A percentile compares a stretch with the other conserved stretches of the same genome.
phyloP scores from a whole-genome alignment of 202 grass and related monocot species.

The Carex arenaria region DNA sequence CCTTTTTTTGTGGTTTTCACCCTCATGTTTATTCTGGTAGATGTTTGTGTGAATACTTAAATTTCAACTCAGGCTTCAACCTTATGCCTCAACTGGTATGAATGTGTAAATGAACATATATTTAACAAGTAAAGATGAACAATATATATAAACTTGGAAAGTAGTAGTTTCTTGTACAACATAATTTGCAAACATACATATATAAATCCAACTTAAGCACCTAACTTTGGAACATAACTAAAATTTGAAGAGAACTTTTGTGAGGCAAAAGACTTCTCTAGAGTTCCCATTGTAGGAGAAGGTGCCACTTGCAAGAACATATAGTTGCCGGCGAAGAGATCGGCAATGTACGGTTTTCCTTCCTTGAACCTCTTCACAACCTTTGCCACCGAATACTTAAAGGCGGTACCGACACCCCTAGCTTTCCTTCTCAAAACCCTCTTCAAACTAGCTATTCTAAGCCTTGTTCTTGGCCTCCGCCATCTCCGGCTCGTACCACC shows the following conservation, averaged over 20 bases:
- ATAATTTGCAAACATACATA: background rate
- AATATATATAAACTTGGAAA: background rate
- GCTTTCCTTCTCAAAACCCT: constrained; percentile 47
- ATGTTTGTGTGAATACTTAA: background rate
- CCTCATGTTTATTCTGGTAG: background rate
- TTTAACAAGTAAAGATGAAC: background rate
- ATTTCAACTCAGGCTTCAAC: background rate
- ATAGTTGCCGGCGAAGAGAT: constrained; percentile 91
- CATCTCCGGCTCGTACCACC: background rate
- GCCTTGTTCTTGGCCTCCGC: constrained; percentile 22
- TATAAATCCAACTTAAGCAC: constrained; percentile 19
- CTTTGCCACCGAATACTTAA: constrained; percentile 43
- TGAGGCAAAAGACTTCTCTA: constrained; percentile 26
- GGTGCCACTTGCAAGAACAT: constrained; percentile 91
- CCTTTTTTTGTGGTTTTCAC: background rate
- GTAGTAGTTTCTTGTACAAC: background rate
- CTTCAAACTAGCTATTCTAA: constrained; percentile 57
- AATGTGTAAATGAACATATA: background rate
- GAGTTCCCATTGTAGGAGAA: constrained; percentile 28
- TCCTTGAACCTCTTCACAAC: constrained; percentile 62
- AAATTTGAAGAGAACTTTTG: constrained; percentile 30
- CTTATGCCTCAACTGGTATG: background rate
- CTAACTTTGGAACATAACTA: constrained; percentile 14
- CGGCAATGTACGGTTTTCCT: constrained; percentile 54
- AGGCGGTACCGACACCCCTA: constrained; percentile 22